Evolutionary conservation across 2,329 filamentous ascomycete species (phyloP).

Genomic region (Fulvia fulva): DNA sequence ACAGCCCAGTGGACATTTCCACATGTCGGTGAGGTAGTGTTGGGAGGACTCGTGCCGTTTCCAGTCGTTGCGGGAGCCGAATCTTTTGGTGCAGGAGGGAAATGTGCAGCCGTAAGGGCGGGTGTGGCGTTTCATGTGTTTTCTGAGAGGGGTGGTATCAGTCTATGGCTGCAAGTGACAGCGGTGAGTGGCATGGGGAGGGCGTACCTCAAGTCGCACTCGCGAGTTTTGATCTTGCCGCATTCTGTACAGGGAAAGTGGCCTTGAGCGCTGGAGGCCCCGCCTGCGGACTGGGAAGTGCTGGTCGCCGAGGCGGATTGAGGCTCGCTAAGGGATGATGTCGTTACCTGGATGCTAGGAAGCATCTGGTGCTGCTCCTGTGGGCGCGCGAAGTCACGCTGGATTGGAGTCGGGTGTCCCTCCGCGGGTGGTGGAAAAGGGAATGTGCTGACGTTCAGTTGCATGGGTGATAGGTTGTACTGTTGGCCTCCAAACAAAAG

Average conservation of each 20-base stretch:
- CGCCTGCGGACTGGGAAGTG: not conserved
- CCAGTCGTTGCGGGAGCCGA: conserved; percentile 94
- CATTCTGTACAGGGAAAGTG: not conserved
- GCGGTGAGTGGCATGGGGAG: not conserved
- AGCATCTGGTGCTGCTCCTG: not conserved
- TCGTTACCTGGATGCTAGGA: not conserved
- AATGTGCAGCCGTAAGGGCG: conserved; percentile 81
- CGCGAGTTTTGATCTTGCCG: not conserved
- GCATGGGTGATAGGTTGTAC: not conserved
- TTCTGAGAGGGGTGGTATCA: conserved; percentile 49
- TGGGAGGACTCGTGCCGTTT: conserved; percentile 83
- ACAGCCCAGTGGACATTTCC: conserved; percentile 59
- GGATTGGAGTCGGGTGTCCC: not conserved
- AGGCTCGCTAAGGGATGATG: not conserved
- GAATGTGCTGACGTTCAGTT: not conserved
- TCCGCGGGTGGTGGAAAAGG: not conserved
- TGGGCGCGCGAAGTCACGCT: not conserved
- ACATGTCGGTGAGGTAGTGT: conserved; percentile 68
- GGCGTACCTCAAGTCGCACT: not conserved
- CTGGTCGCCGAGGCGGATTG: conserved; percentile 1
- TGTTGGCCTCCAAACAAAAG: not conserved
- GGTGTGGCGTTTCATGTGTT: conserved; percentile 77
- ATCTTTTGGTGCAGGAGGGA: conserved; percentile 62
- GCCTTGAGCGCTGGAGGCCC: not conserved
- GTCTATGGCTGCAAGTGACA: not conserved